Evolutionary conservation across 1,139 yeast species (phyloP).

Genomic region (Eremothecium coryli): DNA sequence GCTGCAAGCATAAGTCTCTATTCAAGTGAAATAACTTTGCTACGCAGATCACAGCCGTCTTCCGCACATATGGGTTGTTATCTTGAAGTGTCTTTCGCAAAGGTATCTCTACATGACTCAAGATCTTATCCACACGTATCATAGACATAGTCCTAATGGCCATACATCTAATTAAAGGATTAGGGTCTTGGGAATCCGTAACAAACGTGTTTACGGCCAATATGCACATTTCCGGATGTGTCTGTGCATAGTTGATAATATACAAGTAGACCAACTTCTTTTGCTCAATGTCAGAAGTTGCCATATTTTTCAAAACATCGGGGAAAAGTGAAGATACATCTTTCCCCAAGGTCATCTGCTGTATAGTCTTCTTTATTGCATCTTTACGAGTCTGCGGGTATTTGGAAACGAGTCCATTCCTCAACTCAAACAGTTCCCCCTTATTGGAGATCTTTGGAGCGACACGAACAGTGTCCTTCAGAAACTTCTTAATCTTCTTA

Average conservation of each 20-base stretch:
- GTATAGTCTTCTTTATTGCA: conserved; percentile 92
- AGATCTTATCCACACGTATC: conserved; percentile 89
- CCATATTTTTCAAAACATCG: conserved; percentile 90
- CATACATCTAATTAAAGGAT: conserved; percentile 89
- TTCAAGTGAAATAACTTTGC: conserved; percentile 89
- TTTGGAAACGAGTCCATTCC: conserved; percentile 86
- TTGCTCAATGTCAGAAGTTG: conserved; percentile 94
- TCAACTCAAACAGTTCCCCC: conserved; percentile 82
- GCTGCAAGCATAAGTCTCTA: conserved; percentile 71
- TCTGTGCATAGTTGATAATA: conserved; percentile 93
- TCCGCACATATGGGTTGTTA: conserved; percentile 94
- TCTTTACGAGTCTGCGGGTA: conserved; percentile 92
- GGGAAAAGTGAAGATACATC: conserved; percentile 94
- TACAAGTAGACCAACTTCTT: conserved; percentile 92
- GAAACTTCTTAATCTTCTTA: conserved; percentile 29
- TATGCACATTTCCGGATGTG: conserved; percentile 91
- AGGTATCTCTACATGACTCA: conserved; percentile 89
- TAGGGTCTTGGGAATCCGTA: conserved; percentile 92
- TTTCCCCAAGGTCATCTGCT: conserved; percentile 98
- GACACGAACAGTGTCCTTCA: conserved; percentile 29
- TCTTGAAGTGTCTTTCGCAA: conserved; percentile 75
- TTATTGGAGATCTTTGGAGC: conserved; percentile 32
- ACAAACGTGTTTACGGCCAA: conserved; percentile 97
- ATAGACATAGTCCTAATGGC: conserved; percentile 99
- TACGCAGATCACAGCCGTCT: conserved; percentile 95